Evolutionary conservation across 2,329 filamentous ascomycete genomes (phyloP).

Genomic region (Exophiala lecanii-corni): DNA sequence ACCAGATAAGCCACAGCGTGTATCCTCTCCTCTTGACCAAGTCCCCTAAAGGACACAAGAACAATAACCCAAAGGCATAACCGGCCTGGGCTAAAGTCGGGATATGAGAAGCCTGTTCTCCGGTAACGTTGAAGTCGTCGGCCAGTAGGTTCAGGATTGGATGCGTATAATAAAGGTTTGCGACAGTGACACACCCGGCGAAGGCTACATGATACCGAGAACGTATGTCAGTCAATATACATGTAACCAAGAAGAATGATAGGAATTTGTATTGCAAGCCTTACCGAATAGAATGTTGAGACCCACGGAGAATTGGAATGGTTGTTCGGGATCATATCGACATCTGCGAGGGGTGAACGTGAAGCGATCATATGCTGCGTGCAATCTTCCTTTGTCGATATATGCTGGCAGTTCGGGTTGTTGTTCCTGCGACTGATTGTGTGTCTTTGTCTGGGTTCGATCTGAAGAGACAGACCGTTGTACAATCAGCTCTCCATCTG

Average conservation of each 20-base stretch:
- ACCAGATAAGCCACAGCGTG: constrained; percentile 61
- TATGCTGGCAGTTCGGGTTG: too few species aligned
- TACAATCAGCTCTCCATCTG: neutral
- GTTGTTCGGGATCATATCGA: constrained; percentile 29
- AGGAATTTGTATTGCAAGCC: constrained; percentile 12
- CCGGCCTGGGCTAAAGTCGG: constrained; percentile 76
- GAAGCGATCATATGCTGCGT: constrained; percentile 12
- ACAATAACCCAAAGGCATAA: constrained; percentile 68
- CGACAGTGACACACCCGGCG: constrained; percentile 62
- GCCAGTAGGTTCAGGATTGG: constrained; percentile 74
- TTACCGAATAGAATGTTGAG: constrained; percentile 31
- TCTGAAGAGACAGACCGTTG: neutral
- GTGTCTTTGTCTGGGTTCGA: too few species aligned
- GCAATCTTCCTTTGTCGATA: neutral
- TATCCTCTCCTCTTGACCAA: constrained; percentile 60
- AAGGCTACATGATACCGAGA: constrained; percentile 28
- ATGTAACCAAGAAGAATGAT: too few species aligned
- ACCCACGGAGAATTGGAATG: constrained; percentile 27
- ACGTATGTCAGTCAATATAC: constrained; percentile 4
- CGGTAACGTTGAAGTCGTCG: constrained; percentile 62
- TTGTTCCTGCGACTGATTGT: too few species aligned
- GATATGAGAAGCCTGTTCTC: constrained; percentile 63
- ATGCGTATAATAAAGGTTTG: constrained; percentile 77
- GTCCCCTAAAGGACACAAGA: constrained; percentile 72
- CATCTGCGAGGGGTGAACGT: constrained; percentile 28